Base-by-base conservation (phyloP, 1,284 basidiomycete genomes). In the Apiotrichum akiyoshidainum region DNA sequence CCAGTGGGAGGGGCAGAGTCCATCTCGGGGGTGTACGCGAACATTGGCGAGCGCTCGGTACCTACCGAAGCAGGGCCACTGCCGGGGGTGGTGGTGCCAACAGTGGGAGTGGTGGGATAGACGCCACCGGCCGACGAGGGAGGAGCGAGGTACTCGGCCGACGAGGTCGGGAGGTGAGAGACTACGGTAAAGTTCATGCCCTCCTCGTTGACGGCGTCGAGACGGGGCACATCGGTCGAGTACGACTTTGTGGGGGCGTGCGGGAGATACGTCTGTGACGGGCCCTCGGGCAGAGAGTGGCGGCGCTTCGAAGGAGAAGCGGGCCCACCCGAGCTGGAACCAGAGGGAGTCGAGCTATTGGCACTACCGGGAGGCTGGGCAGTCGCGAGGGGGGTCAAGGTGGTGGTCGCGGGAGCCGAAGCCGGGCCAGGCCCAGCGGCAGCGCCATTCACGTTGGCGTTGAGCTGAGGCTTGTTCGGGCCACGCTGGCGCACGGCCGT, bases 401-500 rank as follows among this genome's bases (percentile, higher is more conserved):
- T 22, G 1, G 40, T 21, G 22, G 26, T 26, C 0, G 46, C 22
- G 17, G 51, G 46, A 21, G 54, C 51, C 19, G 56, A 42, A 8
- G 46, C 37, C 17, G 52, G 47, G 9, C 49, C 52, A 14, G 12
- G 9, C 40, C 31, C 31, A 17, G 37, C 37, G 37, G 26, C 26
- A 31, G 37, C 37, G 37, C 33, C 37, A 13, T 31, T 41, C n/a
- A 47, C 39, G 35, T 11, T 40, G 11, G 48, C 6, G 35, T 50
- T 50, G 21, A 50, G 21, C 48, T 55, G 57, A 13, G 52, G 55
- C 52, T 61, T 60, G 57, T 57, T 64, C 7, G 63, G 63, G 2
- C 63, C 63, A 13, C 63, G 57, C 57, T 64, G 63, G 45, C 63
- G 63, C 14, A 64, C 63, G 5, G 54, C 55, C 11, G 57, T 58